Percentiles rank a stretch among this genome's conserved stretches.
Evolutionary conservation across 2,329 filamentous ascomycete species (phyloP).

Genomic region (Trichoderma simmonsii): DNA sequence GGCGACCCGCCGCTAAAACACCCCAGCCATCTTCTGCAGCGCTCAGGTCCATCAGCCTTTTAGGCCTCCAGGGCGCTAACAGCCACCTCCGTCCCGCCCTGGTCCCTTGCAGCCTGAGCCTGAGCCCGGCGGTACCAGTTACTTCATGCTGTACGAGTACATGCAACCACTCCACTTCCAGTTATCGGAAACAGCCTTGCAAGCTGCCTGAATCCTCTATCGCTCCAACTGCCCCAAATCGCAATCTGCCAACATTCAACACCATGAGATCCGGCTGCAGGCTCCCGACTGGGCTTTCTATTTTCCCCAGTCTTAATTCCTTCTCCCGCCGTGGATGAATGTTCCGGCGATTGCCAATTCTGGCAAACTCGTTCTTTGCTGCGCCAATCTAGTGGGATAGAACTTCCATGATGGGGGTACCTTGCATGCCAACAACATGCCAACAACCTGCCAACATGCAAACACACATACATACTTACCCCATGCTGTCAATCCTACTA

Average conservation of each 20-base stretch:
- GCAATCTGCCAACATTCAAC: not conserved
- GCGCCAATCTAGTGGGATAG: not conserved
- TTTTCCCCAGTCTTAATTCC: not conserved
- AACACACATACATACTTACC: not conserved
- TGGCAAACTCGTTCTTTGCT: not conserved
- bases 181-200: not conserved
- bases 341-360: not conserved
- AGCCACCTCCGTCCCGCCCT: not conserved
- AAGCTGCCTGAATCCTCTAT: not conserved
- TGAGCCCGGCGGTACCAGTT: not conserved
- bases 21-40: not conserved
- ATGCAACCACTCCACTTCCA: not conserved
- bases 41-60: not conserved
- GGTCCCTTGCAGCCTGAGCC: slow-evolving; percentile 8
- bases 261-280: not conserved
- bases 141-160: not conserved
- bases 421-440: not conserved
- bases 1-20: not conserved
- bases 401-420: not conserved
- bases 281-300: not conserved
- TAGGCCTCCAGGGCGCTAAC: slow-evolving; percentile 4
- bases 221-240: not conserved
- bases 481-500: not conserved
- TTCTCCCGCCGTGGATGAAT: not conserved
- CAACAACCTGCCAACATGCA: not conserved